Conservation (phyloP, 768 basidiomycete species). For the Rossbeevera mucosa region DNA sequence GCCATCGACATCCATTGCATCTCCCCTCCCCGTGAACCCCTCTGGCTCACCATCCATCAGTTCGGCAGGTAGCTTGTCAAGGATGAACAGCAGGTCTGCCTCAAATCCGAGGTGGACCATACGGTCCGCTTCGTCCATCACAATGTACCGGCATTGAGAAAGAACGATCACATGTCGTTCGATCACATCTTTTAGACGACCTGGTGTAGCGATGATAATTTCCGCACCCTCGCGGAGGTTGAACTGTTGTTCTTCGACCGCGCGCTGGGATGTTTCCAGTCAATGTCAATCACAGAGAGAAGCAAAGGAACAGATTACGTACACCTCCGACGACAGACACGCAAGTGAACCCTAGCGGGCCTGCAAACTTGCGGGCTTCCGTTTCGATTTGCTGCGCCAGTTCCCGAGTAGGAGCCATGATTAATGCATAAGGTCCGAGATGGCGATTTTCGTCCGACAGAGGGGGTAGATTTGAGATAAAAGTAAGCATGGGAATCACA, state of each 20-base stretch:
- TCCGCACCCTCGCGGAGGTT: slow-evolving; percentile 97
- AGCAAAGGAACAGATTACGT: slow-evolving; percentile 14
- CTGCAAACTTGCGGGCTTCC: slow-evolving; percentile 89
- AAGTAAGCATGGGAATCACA: slow-evolving; percentile 95
- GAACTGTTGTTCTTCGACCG: slow-evolving; percentile 97
- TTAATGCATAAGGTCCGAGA: slow-evolving; percentile 88
- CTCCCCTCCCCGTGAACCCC: slow-evolving; percentile 23
- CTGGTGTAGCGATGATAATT: slow-evolving; percentile 97
- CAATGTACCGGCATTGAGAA: slow-evolving; percentile 95
- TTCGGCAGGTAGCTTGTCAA: slow-evolving; percentile 86
- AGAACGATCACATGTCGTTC: slow-evolving; percentile 94
- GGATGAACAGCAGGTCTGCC: slow-evolving; percentile 86
- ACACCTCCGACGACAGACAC: slow-evolving; percentile 99
- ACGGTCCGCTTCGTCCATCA: slow-evolving; percentile 99
- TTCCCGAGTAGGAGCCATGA: slow-evolving; percentile 96
- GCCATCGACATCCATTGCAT: slow-evolving; percentile 76
- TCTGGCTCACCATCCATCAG: slow-evolving; percentile 75
- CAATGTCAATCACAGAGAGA: slow-evolving; percentile 16
- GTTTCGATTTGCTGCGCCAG: slow-evolving; percentile 95
- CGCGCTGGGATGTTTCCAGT: slow-evolving; percentile 45
- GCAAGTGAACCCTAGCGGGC: slow-evolving; percentile 84
- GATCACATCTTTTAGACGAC: slow-evolving; percentile 96
- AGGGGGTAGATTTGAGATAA: slow-evolving; percentile 81
- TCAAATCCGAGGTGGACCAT: slow-evolving; percentile 99
- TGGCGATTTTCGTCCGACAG: slow-evolving; percentile 92